Percentiles rank a stretch among this genome's conserved stretches.
These are phyloP conservation scores for Xylariaceae sp. DNA, from an alignment of 2,329 filamentous ascomycete genomes.

Conservation along the genomic window DNA sequence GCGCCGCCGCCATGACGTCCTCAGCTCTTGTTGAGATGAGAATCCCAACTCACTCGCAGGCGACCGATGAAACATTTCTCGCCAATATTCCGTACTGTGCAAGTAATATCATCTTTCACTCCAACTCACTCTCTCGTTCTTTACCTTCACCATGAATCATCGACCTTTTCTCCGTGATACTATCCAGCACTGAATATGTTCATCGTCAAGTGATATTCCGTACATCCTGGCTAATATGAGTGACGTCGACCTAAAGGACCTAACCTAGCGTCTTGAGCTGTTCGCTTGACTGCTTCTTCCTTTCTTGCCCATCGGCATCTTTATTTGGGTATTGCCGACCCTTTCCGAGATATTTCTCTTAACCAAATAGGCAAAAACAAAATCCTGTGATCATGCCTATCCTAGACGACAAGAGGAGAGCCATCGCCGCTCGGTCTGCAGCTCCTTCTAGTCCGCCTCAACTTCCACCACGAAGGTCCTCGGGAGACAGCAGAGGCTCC, in stretches of 20 bases:
- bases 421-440: neutral
- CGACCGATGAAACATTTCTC: neutral
- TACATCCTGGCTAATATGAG: neutral
- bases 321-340: neutral
- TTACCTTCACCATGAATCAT: neutral
- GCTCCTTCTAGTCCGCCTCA: constrained; percentile 4
- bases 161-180: neutral
- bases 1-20: neutral
- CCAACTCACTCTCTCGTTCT: neutral
- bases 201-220: neutral
- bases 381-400: constrained; percentile 7
- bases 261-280: neutral
- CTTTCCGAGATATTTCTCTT: neutral
- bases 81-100: neutral
- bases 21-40: neutral
- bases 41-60: neutral
- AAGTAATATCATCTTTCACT: neutral
- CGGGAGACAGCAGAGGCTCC: constrained; percentile 34
- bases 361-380: neutral
- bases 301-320: neutral
- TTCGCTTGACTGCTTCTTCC: neutral
- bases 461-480: constrained; percentile 17
- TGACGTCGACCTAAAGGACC: neutral
- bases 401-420: constrained; percentile 9
- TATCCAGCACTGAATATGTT: neutral